Conservation (phyloP, 495 filamentous ascomycete genomes). For the Thozetella sp. region DNA sequence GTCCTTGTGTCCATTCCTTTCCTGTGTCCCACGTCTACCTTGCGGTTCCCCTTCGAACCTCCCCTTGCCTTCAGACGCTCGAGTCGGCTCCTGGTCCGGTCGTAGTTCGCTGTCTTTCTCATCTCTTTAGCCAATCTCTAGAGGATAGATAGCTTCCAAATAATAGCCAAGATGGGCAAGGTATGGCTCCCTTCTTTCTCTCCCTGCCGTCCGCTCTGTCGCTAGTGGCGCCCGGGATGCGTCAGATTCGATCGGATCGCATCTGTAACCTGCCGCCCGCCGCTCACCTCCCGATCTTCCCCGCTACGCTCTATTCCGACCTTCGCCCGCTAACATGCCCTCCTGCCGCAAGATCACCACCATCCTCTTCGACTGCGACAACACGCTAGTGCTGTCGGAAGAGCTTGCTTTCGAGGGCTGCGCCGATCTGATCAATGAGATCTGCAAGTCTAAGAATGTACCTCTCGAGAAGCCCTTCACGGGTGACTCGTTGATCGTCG, state of each 20-base stretch:
- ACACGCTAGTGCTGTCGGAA: constrained; percentile 94
- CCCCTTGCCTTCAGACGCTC: too few relatives aligned
- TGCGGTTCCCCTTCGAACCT: too few relatives aligned
- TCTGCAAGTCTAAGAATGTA: constrained; percentile 68
- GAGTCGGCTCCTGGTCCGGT: not conserved
- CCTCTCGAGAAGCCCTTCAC: constrained; percentile 69
- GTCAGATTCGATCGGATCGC: too few relatives aligned
- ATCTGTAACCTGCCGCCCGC: too few relatives aligned
- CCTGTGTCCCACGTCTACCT: too few relatives aligned
- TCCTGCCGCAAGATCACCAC: constrained; percentile 27
- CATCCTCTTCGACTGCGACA: constrained; percentile 95
- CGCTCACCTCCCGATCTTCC: too few relatives aligned
- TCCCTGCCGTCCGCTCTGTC: too few relatives aligned
- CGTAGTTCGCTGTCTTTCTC: not conserved
- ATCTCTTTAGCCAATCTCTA: too few relatives aligned
- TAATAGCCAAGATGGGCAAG: constrained; percentile 17
- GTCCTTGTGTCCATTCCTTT: too few relatives aligned
- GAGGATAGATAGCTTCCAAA: not conserved
- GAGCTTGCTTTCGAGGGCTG: constrained; percentile 92
- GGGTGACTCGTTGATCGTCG: constrained; percentile 72
- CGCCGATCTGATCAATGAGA: constrained; percentile 89
- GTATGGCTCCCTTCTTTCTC: constrained; percentile 6
- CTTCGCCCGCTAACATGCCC: not conserved
- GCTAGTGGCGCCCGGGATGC: too few relatives aligned
- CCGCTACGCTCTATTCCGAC: not conserved